These are phyloP conservation scores for Scheffersomyces ergatensis DNA, from an alignment of 805 yeast species.

Conservation along the genomic window DNA sequence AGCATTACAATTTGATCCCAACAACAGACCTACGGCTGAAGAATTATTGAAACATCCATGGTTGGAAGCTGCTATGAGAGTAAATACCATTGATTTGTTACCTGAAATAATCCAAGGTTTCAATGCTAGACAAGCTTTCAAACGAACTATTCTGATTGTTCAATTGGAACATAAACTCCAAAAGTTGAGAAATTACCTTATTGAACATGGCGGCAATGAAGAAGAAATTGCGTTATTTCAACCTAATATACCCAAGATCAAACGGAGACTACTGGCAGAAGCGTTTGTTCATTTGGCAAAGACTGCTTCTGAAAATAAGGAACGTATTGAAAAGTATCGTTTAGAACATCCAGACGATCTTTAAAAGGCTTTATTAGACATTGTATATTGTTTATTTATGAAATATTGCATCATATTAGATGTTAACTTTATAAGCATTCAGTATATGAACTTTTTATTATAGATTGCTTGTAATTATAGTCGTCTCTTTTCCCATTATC, in stretches of 20 bases:
- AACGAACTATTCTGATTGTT: slow-evolving; percentile 82
- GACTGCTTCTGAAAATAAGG: slow-evolving; percentile 64
- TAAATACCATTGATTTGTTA: slow-evolving; percentile 64
- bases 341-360: too few relatives aligned
- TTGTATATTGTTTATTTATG: too few relatives aligned
- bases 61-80: slow-evolving; percentile 47
- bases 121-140: slow-evolving; percentile 79
- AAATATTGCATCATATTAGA: too few relatives aligned
- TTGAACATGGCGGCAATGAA: slow-evolving; percentile 54
- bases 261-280: slow-evolving; percentile 44
- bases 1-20: slow-evolving; percentile 68
- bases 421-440: too few relatives aligned
- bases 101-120: slow-evolving; percentile 79
- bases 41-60: slow-evolving; percentile 71
- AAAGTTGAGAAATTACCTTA: slow-evolving; percentile 62
- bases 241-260: slow-evolving; percentile 25
- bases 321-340: slow-evolving; percentile 27
- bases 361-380: too few relatives aligned
- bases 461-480: too few relatives aligned
- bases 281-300: slow-evolving; percentile 70
- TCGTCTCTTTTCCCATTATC: too few relatives aligned
- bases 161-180: slow-evolving; percentile 75
- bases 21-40: slow-evolving; percentile 63
- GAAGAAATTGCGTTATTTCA: slow-evolving; percentile 42
- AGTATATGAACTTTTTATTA: too few relatives aligned